Evolutionary conservation across 2,329 filamentous ascomycete species (phyloP).

Genomic region (Orbilia brochopaga): DNA sequence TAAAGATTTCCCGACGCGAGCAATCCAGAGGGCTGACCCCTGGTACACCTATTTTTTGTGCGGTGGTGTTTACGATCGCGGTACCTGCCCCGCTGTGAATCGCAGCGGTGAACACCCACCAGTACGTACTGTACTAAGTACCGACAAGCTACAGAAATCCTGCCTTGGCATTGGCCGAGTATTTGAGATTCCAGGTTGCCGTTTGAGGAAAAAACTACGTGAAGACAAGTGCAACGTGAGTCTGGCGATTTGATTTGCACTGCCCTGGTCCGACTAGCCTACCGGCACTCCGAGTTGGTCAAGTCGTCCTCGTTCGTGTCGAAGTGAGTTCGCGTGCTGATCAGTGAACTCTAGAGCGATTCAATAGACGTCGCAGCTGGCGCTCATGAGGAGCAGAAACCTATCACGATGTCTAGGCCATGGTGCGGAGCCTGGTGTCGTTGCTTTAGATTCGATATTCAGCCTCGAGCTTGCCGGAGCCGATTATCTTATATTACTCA

Average conservation of each 20-base stretch:
- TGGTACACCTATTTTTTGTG: neutral
- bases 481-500: slow-evolving; percentile 21
- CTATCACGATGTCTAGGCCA: too few relatives aligned
- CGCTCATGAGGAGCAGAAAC: neutral
- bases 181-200: slow-evolving; percentile 6
- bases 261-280: neutral
- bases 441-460: too few relatives aligned
- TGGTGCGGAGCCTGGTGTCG: neutral
- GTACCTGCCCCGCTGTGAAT: too few relatives aligned
- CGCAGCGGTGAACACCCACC: too few relatives aligned
- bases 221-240: neutral
- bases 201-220: neutral
- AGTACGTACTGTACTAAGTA: too few relatives aligned
- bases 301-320: neutral
- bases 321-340: neutral
- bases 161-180: neutral
- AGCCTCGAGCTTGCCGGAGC: slow-evolving; percentile 11
- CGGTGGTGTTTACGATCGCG: neutral
- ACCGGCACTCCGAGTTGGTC: neutral
- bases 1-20: slow-evolving; percentile 1
- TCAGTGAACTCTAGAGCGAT: neutral
- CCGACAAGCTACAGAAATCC: too few relatives aligned
- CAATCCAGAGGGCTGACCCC: neutral
- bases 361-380: neutral
- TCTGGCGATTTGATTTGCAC: slow-evolving; percentile 3